Percentiles rank a stretch among this genome's conserved stretches.
Evolutionary conservation across 176 grass and related monocot genomes (phyloP).

Genomic region (Lolium multiflorum): DNA sequence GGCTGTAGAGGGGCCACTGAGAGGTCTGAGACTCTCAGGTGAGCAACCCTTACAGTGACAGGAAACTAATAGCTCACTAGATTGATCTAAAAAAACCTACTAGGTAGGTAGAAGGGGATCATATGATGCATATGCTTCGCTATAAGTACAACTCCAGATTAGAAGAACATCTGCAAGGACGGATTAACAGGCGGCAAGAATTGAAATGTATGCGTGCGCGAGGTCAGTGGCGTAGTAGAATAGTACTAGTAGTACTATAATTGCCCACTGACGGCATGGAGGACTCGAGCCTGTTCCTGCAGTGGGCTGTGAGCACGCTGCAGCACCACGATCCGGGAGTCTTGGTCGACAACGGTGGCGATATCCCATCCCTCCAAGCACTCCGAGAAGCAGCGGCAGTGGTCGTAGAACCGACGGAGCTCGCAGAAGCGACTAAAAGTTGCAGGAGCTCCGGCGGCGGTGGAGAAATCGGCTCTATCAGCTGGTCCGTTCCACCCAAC

Average conservation of each 20-base stretch:
- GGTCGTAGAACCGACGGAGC: neutral
- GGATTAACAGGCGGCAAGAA: too few species aligned
- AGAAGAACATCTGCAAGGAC: neutral
- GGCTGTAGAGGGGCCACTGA: neutral
- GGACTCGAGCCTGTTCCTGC: slow-evolving; percentile 41
- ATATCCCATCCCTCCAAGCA: slow-evolving; percentile 34
- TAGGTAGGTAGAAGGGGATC: neutral
- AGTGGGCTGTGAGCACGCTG: slow-evolving; percentile 42
- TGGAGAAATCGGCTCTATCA: neutral
- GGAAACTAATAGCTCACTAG: neutral
- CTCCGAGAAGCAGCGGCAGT: slow-evolving; percentile 3
- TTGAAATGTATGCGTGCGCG: neutral
- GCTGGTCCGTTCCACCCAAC: neutral
- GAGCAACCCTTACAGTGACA: neutral
- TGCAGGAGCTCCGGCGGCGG: slow-evolving; percentile 36
- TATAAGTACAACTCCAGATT: neutral
- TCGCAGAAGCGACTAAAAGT: neutral
- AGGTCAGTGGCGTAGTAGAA: neutral
- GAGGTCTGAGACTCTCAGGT: neutral
- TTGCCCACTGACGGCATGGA: slow-evolving; percentile 19
- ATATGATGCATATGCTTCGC: neutral
- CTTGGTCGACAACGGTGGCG: neutral
- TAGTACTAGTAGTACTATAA: neutral
- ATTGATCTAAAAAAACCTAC: too few species aligned
- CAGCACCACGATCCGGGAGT: neutral